Percentiles rank a stretch among this genome's conserved stretches.
Evolutionary conservation across 2,329 filamentous ascomycete species (phyloP).

Genomic region (Pyrenochaeta sp.): DNA sequence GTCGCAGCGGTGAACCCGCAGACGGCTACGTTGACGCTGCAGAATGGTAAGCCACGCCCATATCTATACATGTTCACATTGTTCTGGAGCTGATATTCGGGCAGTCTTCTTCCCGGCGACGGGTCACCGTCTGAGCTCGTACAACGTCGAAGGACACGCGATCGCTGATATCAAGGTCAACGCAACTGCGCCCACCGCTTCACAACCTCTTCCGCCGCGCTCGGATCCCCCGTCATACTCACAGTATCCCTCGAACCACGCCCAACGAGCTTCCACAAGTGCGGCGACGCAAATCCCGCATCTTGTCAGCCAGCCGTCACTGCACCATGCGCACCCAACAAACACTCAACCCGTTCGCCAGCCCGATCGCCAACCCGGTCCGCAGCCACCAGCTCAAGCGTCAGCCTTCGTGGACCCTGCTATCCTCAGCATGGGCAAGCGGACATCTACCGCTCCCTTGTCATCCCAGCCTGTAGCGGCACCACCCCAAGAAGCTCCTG

Average conservation of each 20-base stretch:
- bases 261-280: slow-evolving; percentile 14
- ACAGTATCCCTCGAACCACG: slow-evolving; percentile 29
- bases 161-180: slow-evolving; percentile 68
- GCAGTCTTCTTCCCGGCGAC: slow-evolving; percentile 64
- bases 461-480: slow-evolving; percentile 26
- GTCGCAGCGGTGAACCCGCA: slow-evolving; percentile 75
- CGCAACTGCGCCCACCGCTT: slow-evolving; percentile 32
- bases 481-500: slow-evolving; percentile 49
- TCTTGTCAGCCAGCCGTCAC: slow-evolving; percentile 19
- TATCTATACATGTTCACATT: neutral
- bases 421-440: slow-evolving; percentile 72
- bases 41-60: slow-evolving; percentile 67
- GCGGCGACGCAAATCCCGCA: slow-evolving; percentile 15
- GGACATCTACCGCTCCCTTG: slow-evolving; percentile 37
- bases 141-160: slow-evolving; percentile 64
- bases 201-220: slow-evolving; percentile 25
- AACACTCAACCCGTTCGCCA: slow-evolving; percentile 23
- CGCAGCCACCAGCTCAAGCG: slow-evolving; percentile 30
- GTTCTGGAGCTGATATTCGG: neutral
- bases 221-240: slow-evolving; percentile 23
- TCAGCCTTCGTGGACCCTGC: slow-evolving; percentile 78
- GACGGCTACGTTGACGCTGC: slow-evolving; percentile 68
- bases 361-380: slow-evolving; percentile 23
- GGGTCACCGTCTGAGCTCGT: slow-evolving; percentile 61
- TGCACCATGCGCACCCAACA: slow-evolving; percentile 10